Evolutionary conservation across 176 grass and related monocot species (phyloP), one percentile per base, ranked within the genome.

Genomic region (Melocanna baccifera): DNA sequence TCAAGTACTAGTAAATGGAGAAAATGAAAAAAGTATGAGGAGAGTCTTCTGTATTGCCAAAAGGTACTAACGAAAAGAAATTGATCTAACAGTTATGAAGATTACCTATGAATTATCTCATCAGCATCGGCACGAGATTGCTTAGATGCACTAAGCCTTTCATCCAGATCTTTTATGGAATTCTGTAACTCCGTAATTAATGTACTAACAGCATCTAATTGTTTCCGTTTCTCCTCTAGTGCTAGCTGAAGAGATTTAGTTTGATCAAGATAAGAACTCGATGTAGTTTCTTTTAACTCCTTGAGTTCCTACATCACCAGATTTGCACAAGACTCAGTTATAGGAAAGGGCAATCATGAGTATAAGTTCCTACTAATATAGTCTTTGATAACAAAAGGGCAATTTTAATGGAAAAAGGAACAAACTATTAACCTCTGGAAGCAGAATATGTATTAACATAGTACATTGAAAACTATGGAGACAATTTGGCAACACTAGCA

Each of bases 81-180:
- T 36, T 23, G 1, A 76, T 69, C 19, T 47, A 62, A 61, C 2
- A 29, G 42, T 15, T 58, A 81, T 13, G 71, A 65, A 83, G 1
- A 57, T 88, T 91, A 96, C 96, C 90, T 96, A 51, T 83, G 79
- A 92, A 99, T 92, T 87, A 96, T 91, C 85, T 99, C 93, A 86
- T 96, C 91, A 39, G 96, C 87, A 92, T 96, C 91, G 2, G 83
- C 64, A 69, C 91, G 83, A 80, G 93, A 99, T 91, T 99, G 93
- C 84, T 92, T 94, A 42, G 78, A 99, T 79, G 91, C 86, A 81
- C 65, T 75, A 87, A 99, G 88, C 59, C 93, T 99, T 88, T 96
- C 89, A 73, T 92, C 84, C 48, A 99, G 86, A 86, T 99, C 96
- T 87, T 96, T 91, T 46, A 91, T 34, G 9, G 93, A 92, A 62